These are phyloP conservation scores for Penicillium crustosum DNA, from an alignment of 2,329 filamentous ascomycete genomes.

Conservation along the genomic window DNA sequence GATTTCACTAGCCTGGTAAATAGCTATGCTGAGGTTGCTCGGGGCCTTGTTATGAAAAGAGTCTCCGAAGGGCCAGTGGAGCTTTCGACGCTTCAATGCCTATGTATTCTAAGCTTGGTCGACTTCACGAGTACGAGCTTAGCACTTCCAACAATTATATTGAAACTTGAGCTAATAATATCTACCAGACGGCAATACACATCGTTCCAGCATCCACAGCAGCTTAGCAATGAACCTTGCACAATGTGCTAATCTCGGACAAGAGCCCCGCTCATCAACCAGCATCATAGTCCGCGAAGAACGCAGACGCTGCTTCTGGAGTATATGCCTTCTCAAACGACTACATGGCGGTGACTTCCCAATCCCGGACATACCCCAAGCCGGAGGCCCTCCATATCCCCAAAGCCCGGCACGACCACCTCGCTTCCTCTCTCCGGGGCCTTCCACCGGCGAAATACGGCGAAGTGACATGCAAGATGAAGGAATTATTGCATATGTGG, in stretches of 20 bases:
- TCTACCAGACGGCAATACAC: conserved; percentile 46
- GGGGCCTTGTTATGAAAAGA: conserved; percentile 41
- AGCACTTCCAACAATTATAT: background rate
- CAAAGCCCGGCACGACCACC: conserved; percentile 36
- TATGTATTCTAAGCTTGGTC: conserved; percentile 44
- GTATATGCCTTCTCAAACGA: conserved; percentile 46
- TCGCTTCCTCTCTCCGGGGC: conserved; percentile 23
- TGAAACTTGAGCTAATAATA: background rate
- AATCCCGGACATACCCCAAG: conserved; percentile 39
- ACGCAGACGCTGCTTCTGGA: conserved; percentile 44
- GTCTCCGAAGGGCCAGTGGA: conserved; percentile 43
- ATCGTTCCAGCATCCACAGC: conserved; percentile 46
- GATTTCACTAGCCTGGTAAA: conserved; percentile 30
- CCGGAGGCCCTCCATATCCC: conserved; percentile 40
- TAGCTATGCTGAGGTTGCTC: conserved; percentile 41
- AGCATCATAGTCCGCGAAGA: conserved; percentile 31
- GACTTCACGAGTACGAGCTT: conserved; percentile 42
- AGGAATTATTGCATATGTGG: conserved; percentile 50
- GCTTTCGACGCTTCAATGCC: conserved; percentile 45
- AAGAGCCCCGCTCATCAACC: conserved; percentile 30
- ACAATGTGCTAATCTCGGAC: conserved; percentile 47
- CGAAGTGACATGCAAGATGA: conserved; percentile 35
- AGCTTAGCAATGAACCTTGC: conserved; percentile 49
- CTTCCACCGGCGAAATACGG: conserved; percentile 20
- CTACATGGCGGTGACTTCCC: conserved; percentile 47